Evolutionary conservation across 352 stramenopile genomes (phyloP), one percentile per base, ranked within the genome.

Genomic region (Phytophthora syringae): DNA sequence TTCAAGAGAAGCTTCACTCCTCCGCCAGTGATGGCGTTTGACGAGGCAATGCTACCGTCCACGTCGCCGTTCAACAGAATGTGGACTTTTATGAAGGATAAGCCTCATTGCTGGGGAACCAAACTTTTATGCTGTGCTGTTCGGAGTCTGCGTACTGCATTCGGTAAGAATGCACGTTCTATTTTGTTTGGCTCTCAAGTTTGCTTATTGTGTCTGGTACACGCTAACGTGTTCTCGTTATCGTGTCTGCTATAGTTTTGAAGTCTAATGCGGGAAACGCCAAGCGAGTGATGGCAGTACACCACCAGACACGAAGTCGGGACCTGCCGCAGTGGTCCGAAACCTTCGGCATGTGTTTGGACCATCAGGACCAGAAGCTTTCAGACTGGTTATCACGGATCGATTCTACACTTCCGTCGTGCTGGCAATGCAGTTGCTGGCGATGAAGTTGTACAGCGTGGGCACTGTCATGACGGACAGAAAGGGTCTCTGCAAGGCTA

Each of bases 161-260:
- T 32, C 27, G 27, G 27, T 32, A 32, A 32, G 27, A 32, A 32
- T 32, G 18, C 27, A 32, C 21, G 24, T n/a, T 42, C 27, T 5
- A 18, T 60, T 51, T 52, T 49, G 36, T 42, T 49, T 16, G 36
- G 7, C 25, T 22, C 20, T 18, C 7, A 60, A 32, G 22, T 21
- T 51, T 4, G 16, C 25, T 24, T 60, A 44, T 52, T 39, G 27
- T 60, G 40, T 52, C 24, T 42, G 5, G 0, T 39, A 50, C 52
- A 22, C 3, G 5, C 4, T 42, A 37, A 57, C n/a, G 22, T 0
- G 7, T 21, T 27, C 32, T n/a, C 27, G 15, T 2, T 58, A 49
- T 50, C n/a, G 7, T 49, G 51, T 42, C 15, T 40, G 1, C 6
- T 39, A 49, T n/a, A 42, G 37, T 0, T 58, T 58, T 21, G 24